A percentile compares a stretch with the other conserved stretches of the same genome.
Conservation (phyloP, 306 rosid species). For the Hippophae tibetana region DNA sequence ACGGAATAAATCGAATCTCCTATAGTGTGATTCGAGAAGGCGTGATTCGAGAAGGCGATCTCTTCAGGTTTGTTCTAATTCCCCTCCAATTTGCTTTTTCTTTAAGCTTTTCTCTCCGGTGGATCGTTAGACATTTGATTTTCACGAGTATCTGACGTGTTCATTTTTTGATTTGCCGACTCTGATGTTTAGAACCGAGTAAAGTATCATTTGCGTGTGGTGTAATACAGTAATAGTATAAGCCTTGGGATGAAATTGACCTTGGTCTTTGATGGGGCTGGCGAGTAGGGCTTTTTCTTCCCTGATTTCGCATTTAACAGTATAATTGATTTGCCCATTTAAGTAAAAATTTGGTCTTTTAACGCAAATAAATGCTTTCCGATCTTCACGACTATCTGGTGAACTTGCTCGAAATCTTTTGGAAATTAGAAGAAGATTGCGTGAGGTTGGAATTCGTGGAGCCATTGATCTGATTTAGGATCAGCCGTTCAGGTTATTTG, state of each 20-base stretch:
- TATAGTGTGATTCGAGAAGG: background rate
- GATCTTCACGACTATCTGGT: background rate
- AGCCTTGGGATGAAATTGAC: no score
- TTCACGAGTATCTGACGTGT: background rate
- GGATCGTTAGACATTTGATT: no score
- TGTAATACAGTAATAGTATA: no score
- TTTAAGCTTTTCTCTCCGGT: background rate
- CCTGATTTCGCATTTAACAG: no score
- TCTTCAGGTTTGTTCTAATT: conserved; percentile 7
- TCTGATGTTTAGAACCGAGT: no score
- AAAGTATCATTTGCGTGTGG: no score
- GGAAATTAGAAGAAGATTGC: background rate
- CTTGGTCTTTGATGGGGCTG: no score
- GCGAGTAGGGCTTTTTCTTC: no score
- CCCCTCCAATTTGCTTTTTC: background rate
- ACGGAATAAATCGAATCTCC: no score
- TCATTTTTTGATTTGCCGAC: background rate
- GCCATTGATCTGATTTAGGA: background rate
- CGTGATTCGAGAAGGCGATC: conserved; percentile 5
- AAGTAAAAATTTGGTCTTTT: background rate
- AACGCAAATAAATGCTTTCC: background rate
- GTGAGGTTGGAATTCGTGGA: background rate
- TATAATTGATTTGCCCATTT: no score
- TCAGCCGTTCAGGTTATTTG: background rate
- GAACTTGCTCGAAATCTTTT: background rate